Evolutionary conservation across 1,139 yeast genomes (phyloP).

Genomic region (Candida mesenterica): DNA sequence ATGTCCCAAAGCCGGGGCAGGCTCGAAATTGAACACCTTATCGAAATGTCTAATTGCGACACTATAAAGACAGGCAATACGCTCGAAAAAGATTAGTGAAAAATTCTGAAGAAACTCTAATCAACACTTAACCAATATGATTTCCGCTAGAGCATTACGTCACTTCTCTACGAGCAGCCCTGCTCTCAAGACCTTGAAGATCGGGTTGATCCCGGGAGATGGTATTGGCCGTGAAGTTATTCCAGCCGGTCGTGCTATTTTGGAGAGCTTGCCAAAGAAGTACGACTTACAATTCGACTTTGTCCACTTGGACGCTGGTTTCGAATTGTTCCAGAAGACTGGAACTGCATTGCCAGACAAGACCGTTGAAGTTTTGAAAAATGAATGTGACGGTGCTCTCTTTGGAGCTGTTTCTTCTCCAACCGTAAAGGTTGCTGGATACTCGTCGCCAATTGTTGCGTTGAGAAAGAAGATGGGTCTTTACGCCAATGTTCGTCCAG

Average conservation of each 20-base stretch:
- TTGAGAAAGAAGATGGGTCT: conserved; percentile 91
- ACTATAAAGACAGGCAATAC: not conserved
- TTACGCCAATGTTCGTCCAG: conserved; percentile 97
- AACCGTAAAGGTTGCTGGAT: conserved; percentile 88
- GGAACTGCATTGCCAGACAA: conserved; percentile 95
- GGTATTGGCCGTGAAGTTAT: conserved; percentile 98
- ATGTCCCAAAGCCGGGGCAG: too few species aligned
- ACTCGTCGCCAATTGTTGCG: conserved; percentile 97
- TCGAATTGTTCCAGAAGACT: conserved; percentile 85
- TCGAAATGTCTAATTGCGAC: not conserved
- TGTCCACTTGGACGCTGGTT: conserved; percentile 88
- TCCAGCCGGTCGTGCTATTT: conserved; percentile 86
- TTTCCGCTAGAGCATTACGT: conserved; percentile 32
- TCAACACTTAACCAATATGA: conserved; percentile 14
- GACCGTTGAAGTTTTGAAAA: conserved; percentile 76
- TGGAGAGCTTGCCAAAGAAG: conserved; percentile 75
- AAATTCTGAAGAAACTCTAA: too few species aligned
- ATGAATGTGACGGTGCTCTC: conserved; percentile 92
- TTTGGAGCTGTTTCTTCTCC: conserved; percentile 98
- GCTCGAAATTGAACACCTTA: not conserved
- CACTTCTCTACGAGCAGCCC: conserved; percentile 35
- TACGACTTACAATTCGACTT: conserved; percentile 82
- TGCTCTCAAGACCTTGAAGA: conserved; percentile 38
- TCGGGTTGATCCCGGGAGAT: conserved; percentile 89
- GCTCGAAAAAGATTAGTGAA: not conserved